These are phyloP conservation scores for Clathrospora elynae DNA, from an alignment of 2,329 filamentous ascomycete species.

Conservation along the genomic window DNA sequence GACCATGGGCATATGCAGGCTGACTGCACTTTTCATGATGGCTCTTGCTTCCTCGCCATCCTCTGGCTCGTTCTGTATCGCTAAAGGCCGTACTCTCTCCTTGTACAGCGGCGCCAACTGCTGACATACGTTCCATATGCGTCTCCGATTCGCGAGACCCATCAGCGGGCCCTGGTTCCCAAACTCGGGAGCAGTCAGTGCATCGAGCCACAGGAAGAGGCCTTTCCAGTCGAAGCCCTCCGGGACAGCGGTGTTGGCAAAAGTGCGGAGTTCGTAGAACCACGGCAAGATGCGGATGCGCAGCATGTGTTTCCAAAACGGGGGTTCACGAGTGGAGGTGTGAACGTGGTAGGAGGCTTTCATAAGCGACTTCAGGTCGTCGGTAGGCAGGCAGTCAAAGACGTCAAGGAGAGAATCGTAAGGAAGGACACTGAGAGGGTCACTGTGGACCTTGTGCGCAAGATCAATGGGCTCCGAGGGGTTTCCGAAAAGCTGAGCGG, in stretches of 20 bases:
- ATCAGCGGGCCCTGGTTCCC: constrained; percentile 33
- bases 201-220: constrained; percentile 31
- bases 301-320: constrained; percentile 24
- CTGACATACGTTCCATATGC: constrained; percentile 34
- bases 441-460: constrained; percentile 12
- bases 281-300: constrained; percentile 18
- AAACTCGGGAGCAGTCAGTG: constrained; percentile 17
- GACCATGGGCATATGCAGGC: constrained; percentile 13
- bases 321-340: constrained; percentile 5
- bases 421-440: constrained; percentile 19
- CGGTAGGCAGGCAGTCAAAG: constrained; percentile 8
- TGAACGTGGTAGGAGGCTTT: constrained; percentile 20
- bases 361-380: constrained; percentile 17
- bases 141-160: constrained; percentile 40
- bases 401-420: constrained; percentile 20
- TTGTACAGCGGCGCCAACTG: constrained; percentile 10
- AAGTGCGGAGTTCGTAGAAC: constrained; percentile 17
- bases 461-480: background rate
- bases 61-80: constrained; percentile 1
- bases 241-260: background rate
- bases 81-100: background rate
- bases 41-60: constrained; percentile 10
- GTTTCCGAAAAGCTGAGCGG: constrained; percentile 8
- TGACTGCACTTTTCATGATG: constrained; percentile 8
- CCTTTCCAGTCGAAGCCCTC: constrained; percentile 22